Percentiles rank a stretch among this genome's conserved stretches.
phyloP scores from a whole-genome alignment of 805 yeast genomes.

The Cephaloascus fragrans region DNA sequence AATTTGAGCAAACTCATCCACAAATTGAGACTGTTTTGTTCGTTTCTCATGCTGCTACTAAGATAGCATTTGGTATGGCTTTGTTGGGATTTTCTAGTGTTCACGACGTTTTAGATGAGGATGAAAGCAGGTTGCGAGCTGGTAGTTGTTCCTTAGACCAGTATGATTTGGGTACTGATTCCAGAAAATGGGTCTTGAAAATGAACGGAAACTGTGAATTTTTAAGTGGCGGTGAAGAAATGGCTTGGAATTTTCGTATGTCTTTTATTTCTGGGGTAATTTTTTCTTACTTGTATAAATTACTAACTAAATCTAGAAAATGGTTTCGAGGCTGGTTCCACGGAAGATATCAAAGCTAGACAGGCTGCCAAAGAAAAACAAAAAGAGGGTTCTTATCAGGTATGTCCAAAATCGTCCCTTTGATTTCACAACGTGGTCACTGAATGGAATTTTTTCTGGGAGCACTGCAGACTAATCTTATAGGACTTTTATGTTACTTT shows the following conservation, averaged over 20 bases:
- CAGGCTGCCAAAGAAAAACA: constrained; percentile 5
- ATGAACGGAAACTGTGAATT: constrained; percentile 71
- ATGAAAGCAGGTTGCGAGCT: constrained; percentile 40
- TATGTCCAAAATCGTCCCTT: background rate
- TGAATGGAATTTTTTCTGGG: background rate
- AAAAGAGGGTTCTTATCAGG: background rate
- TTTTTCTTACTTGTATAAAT: background rate
- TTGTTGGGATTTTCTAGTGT: constrained; percentile 44
- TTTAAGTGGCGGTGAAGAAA: constrained; percentile 73
- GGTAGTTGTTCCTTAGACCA: constrained; percentile 82
- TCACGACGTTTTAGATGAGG: constrained; percentile 39
- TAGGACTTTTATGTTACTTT: constrained; percentile 15
- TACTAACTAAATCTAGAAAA: constrained; percentile 6
- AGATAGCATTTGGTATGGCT: constrained; percentile 79
- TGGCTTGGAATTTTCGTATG: constrained; percentile 82
- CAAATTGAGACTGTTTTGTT: constrained; percentile 52
- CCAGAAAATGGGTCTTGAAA: constrained; percentile 44
- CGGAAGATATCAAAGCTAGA: constrained; percentile 67
- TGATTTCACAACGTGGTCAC: background rate
- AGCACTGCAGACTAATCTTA: constrained; percentile 1
- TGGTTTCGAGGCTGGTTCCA: constrained; percentile 82
- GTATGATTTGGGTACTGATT: constrained; percentile 23
- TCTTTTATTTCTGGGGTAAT: constrained; percentile 1
- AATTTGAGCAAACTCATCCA: constrained; percentile 49
- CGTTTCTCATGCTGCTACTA: constrained; percentile 92